Evolutionary conservation across 2,329 filamentous ascomycete genomes (phyloP), one percentile per base, ranked within the genome.

Genomic region (Aspergillus luchuensis): DNA sequence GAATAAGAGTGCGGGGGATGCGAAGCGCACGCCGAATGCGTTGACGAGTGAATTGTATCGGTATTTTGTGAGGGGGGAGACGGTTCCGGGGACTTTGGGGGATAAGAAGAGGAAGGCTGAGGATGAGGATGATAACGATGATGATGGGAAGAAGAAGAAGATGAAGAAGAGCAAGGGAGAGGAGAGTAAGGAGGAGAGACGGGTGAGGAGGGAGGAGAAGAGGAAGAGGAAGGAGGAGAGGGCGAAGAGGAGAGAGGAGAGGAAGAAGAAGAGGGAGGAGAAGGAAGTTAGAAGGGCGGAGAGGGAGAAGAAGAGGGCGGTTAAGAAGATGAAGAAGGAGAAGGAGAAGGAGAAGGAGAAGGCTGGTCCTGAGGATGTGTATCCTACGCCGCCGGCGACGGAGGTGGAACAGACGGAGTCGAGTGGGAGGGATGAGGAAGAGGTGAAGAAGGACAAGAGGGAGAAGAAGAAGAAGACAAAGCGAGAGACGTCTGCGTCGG

Each of bases 11-110:
- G 89, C 81, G 84, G 85, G 61, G 74, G 85, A 64, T 80, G 78
- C 33, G 80, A 81, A 59, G 80, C 84, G 62, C 17, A 64, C 69
- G 80, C 82, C 63, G 51, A 76, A 75, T 54, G 71, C 71, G 70
- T 80, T 72, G 72, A 75, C 66, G 66, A 84, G 74, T 72, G 82
- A 76, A 79, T 80, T 98, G 7, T 97, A 97, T 73, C 85, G 88
- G 8, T 89, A 87, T 54, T 98, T 99, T 73, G 91, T 98, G 23
- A 87, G 85, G 64, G 95, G 95, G 8, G 90, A 92, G 57, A 81
- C 87, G 21, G 81, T 98, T 59, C 81, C 86, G 43, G 92, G 93
- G 2, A 96, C 92, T 2, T 61, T 78, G 49, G 70, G 73, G 36
- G 43, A 54, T 7, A 62, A 66, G 53, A 61, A 54, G 36, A 62